Evolutionary conservation across 208 protist genomes (phyloP), one percentile per base, ranked within the genome.

Genomic region (Wallacemonas sp.): DNA sequence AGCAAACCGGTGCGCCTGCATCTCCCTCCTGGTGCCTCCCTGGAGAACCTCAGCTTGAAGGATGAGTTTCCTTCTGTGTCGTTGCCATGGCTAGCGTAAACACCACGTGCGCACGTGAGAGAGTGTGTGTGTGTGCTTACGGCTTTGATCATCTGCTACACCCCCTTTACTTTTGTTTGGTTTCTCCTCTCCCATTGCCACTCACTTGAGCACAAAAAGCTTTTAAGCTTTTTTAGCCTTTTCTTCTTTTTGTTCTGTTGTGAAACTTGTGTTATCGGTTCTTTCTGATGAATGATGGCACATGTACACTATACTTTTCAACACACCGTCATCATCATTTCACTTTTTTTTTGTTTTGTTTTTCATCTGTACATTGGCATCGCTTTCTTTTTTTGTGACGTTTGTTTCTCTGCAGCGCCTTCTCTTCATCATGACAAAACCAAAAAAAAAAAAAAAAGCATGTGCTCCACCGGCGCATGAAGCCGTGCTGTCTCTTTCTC

Each of bases 381-480:
- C 38, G 38, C 38, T 42, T 42, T 42, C 17, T 17, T 42, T 42
- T 42, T 42, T 42, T 17, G 38, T 17, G 17, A n/a, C 12, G 11
- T 42, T 0, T 42, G 38, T 11, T 42, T 11, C 38, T 42, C 38
- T 42, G 11, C 38, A n/a, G n/a, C n/a, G n/a, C n/a, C n/a, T n/a
- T n/a, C n/a, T n/a, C n/a, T n/a, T 42, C 38, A 17, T 42, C 30
- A 11, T 24, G 38, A 17, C 26, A 46, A 46, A 46, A 62, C 27
- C 46, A 64, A 31, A 64, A 47, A 30, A 33, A 51, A 46, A 64
- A 46, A 33, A 64, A 51, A 46, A 31, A 62, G n/a, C n/a, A n/a
- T n/a, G n/a, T n/a, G n/a, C n/a, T n/a, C n/a, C n/a, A n/a, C n/a
- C n/a, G n/a, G n/a, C n/a, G n/a, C n/a, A n/a, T n/a, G n/a, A n/a